phyloP scores from a whole-genome alignment of 768 basidiomycete species.

The Amanita subjunquillea region DNA sequence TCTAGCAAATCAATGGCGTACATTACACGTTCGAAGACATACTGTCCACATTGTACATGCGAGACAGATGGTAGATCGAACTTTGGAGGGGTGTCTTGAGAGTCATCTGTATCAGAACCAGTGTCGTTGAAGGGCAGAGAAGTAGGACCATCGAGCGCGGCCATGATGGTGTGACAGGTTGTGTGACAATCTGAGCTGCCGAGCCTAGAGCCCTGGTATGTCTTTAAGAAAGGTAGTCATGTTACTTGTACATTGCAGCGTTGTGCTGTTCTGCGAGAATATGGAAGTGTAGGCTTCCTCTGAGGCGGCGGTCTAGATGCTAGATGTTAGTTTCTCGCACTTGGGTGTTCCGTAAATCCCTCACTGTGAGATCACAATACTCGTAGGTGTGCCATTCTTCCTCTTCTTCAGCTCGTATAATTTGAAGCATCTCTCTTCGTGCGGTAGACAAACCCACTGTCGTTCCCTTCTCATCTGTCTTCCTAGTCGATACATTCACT shows the following conservation, averaged over 20 bases:
- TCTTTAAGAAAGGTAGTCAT: constrained; percentile 47
- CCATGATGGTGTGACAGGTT: neutral
- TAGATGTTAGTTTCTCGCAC: neutral
- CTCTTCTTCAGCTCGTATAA: constrained; percentile 69
- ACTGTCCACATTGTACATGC: neutral
- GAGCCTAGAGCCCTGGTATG: constrained; percentile 37
- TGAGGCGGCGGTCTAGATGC: constrained; percentile 47
- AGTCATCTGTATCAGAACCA: constrained; percentile 37
- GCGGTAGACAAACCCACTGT: constrained; percentile 49
- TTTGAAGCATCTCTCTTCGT: constrained; percentile 66
- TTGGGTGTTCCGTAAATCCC: constrained; percentile 12
- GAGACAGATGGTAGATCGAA: neutral
- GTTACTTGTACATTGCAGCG: constrained; percentile 44
- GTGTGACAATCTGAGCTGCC: neutral
- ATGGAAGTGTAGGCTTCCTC: constrained; percentile 47
- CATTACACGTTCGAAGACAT: neutral
- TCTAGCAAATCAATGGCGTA: neutral
- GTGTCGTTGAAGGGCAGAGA: constrained; percentile 31
- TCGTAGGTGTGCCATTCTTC: constrained; percentile 64
- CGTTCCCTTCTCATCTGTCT: constrained; percentile 53
- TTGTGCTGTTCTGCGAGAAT: constrained; percentile 45
- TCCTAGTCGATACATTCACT: constrained; percentile 68
- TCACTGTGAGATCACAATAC: constrained; percentile 56
- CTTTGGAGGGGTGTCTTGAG: neutral
- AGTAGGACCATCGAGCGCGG: neutral